phyloP scores from a whole-genome alignment of 1,284 basidiomycete species.

The Stereum hirsutum region DNA sequence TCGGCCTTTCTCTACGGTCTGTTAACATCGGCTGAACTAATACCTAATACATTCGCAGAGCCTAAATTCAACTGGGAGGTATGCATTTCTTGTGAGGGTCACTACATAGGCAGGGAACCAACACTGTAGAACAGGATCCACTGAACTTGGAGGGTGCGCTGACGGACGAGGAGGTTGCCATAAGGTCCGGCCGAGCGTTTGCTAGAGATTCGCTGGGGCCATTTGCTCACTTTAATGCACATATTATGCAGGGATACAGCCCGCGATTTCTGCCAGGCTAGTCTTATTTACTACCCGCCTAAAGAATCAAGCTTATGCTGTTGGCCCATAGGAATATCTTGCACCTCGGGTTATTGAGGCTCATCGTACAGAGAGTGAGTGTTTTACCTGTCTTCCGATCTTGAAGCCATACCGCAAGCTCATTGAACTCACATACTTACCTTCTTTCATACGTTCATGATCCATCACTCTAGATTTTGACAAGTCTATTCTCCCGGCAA shows the following conservation, averaged over 20 bases:
- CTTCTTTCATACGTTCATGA: neutral
- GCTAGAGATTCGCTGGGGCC: constrained; percentile 1
- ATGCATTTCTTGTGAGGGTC: neutral
- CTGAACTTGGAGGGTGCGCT: constrained; percentile 69
- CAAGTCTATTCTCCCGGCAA: constrained; percentile 72
- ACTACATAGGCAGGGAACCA: neutral
- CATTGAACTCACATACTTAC: neutral
- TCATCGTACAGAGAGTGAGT: constrained; percentile 78
- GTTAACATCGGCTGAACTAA: too few relatives aligned
- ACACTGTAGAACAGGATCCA: constrained; percentile 50
- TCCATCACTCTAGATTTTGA: constrained; percentile 56
- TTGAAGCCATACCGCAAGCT: neutral
- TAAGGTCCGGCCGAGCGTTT: constrained; percentile 47
- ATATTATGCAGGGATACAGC: constrained; percentile 64
- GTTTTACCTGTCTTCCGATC: neutral
- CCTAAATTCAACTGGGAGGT: constrained; percentile 4
- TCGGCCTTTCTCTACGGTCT: too few relatives aligned
- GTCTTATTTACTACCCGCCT: constrained; percentile 10
- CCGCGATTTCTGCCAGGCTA: constrained; percentile 74
- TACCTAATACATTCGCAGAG: too few relatives aligned
- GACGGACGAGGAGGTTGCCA: constrained; percentile 86
- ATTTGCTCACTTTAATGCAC: neutral
- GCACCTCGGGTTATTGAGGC: constrained; percentile 80
- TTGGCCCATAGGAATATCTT: constrained; percentile 56
- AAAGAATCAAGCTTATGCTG: constrained; percentile 1